Evolutionary conservation across 139 green algal species (phyloP), one percentile per base, ranked within the genome.

Genomic region (Coelastrella sp.): DNA sequence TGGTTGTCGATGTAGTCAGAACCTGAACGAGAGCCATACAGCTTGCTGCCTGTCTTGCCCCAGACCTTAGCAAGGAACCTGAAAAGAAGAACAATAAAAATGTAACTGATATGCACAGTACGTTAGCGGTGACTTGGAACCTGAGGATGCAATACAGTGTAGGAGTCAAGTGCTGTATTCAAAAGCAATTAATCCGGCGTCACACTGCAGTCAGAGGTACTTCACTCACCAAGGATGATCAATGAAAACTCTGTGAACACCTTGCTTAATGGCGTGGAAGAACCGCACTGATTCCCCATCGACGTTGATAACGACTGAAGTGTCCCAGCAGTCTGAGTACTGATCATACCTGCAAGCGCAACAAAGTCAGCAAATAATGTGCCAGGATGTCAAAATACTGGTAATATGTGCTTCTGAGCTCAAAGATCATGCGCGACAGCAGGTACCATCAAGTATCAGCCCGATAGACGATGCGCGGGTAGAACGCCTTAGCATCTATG

Each of bases 281-380:
- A 94, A 99, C n/a, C 97, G 91, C 75, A 82, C 75, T 25, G 89
- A 60, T 90, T 98, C 92, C 53, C 96, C 96, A 73, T 95, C 89
- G 3, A 98, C 89, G 64, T 97, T 93, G 57, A 95, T 50, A 75
- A 25, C 75, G 51, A 98, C 90, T 67, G 81, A 92, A 1, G 97
- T 99, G 88, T 99, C 97, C 97, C 97, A 99, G 50, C 94, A 94
- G 74, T 99, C 97, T 9, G 80, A 86, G 88, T 99, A 99, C 92
- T 99, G 97, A 88, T 99, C 97, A 86, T 98, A 98, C 43, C 95
- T 97, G 90, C 50, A 81, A 11, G 64, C 8, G 35, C 4, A 30
- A 37, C 51, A 79, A 9, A n/a, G 17, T 5, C 27, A 34, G 9
- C 57, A 66, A 17, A 34, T 66, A n/a, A 5, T 8, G 57, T 66